phyloP scores from a whole-genome alignment of 2,329 filamentous ascomycete species.

The Hymenoscyphus infarciens region DNA sequence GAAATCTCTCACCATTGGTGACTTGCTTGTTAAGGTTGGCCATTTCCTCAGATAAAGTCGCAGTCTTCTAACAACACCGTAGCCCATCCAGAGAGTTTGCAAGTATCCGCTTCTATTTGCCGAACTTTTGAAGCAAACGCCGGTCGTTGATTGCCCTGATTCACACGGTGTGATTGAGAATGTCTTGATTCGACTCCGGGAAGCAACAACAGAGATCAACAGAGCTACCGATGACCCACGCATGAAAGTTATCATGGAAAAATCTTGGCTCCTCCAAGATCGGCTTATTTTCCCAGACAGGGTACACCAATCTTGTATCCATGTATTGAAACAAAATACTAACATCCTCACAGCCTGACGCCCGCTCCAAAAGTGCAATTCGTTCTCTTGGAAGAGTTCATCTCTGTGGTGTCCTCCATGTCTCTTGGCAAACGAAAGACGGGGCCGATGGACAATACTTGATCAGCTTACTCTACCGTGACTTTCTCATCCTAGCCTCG shows the following conservation, averaged over 20 bases:
- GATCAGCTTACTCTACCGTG: constrained; percentile 78
- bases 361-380: constrained; percentile 61
- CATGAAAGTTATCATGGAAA: constrained; percentile 68
- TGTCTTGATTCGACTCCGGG: constrained; percentile 66
- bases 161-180: constrained; percentile 78
- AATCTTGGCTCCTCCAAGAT: constrained; percentile 81
- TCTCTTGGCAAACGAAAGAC: constrained; percentile 72
- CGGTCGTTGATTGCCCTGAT: constrained; percentile 78
- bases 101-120: constrained; percentile 85
- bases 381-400: constrained; percentile 75
- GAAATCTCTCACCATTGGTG: constrained; percentile 77
- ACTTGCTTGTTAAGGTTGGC: constrained; percentile 81
- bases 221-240: constrained; percentile 73
- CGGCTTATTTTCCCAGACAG: constrained; percentile 71
- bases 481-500: constrained; percentile 73
- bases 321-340: neutral
- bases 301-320: constrained; percentile 43
- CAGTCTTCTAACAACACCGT: constrained; percentile 6
- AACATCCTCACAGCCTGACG: constrained; percentile 38
- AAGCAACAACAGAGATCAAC: constrained; percentile 78
- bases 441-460: constrained; percentile 75
- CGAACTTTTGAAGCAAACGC: constrained; percentile 78
- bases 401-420: constrained; percentile 78
- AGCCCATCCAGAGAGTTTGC: constrained; percentile 91
- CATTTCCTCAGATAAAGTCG: neutral